Evolutionary conservation across 2,329 filamentous ascomycete species (phyloP), one percentile per base, ranked within the genome.

Genomic region (Plectosphaerella sp.): DNA sequence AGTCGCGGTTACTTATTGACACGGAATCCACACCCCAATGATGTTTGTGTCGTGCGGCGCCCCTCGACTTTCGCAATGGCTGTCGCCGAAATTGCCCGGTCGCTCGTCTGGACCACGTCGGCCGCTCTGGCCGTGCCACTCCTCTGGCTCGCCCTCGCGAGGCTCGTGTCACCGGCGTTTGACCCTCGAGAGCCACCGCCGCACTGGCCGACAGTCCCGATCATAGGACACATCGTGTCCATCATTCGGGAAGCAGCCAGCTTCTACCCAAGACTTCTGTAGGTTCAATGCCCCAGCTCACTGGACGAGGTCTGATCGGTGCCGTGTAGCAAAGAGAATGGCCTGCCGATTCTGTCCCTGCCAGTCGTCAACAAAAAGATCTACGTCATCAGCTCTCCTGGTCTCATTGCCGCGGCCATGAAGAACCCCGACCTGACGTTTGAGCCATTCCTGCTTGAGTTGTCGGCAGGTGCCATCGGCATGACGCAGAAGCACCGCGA

Each of bases 191-290:
- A 79, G 52, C 76, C 76, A 10, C 72, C 73, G 4, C 52, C 70
- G 0, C 25, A 77, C 22, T 66, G 67, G 22, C 63, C 72, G 1
- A 63, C 45, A 12, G 64, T 79, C 35, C 76, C 76, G 1, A 61
- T 72, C 35, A 56, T 78, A 39, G 76, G 76, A 1, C 76, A 79
- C 55, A 63, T 77, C 16, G 59, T 78, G 24, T 70, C 71, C 8
- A 64, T 77, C 57, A 55, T 75, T 41, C 58, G 62, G 43, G 60
- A 66, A 47, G 64, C 69, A 47, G 60, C 65, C 36, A 59, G 63
- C 48, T 76, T 75, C 51, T 62, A 67, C 49, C 56, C 60, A n/a
- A 66, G 61, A 20, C 45, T 77, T 10, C 67, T 70, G 72, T 76
- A 58, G 24, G 62, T 59, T 59, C 22, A 22, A 22, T 22, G 22